Conservation (phyloP, 75 land plant genomes). For the Pinus tabuliformis region DNA sequence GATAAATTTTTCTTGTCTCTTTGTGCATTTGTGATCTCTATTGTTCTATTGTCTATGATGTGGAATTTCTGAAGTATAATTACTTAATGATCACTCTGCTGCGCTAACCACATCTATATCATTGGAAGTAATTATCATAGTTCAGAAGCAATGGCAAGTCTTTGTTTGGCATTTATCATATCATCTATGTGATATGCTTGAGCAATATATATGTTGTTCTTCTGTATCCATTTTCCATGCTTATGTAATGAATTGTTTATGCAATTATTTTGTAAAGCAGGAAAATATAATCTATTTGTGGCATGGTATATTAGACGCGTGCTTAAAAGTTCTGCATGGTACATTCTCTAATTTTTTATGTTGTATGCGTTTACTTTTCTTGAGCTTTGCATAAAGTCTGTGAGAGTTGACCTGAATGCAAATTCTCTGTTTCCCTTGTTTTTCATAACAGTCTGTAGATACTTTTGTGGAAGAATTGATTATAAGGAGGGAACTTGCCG, state of each 20-base stretch:
- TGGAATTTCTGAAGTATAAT: no score
- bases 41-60: no score
- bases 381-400: background rate
- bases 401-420: background rate
- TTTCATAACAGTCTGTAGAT: conserved; percentile 71
- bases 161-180: no score
- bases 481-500: conserved; percentile 89
- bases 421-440: background rate
- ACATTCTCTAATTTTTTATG: background rate
- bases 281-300: background rate
- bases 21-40: no score
- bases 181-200: no score
- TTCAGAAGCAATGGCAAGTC: no score
- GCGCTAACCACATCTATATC: no score
- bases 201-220: background rate
- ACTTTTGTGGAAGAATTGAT: conserved; percentile 92
- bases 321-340: background rate
- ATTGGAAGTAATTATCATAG: no score
- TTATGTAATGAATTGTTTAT: background rate
- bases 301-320: background rate
- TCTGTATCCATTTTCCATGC: background rate
- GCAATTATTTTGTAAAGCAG: background rate
- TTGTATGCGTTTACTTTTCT: background rate
- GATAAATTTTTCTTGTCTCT: no score
- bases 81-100: no score